Base-by-base conservation (phyloP, 768 basidiomycete genomes). In the Phaffia tasmanica region DNA sequence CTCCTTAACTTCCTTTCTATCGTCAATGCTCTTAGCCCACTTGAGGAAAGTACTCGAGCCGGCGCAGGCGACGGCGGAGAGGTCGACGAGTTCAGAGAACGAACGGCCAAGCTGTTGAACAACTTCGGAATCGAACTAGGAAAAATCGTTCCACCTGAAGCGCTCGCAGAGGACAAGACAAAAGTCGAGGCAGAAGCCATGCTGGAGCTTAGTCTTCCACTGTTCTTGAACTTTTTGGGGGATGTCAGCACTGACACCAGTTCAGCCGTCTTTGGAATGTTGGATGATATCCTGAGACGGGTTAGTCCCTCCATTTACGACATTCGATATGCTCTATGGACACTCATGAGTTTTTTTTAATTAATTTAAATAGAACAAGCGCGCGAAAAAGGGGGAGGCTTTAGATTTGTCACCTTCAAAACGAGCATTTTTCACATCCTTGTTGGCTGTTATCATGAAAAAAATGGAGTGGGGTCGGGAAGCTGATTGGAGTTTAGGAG, bases 221-320 rank as follows among this genome's bases (percentile, higher is more conserved):
- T 91, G 47, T 82, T 90, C 79, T 80, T 99, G 15, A 85, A 84
- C 19, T 92, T 97, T 79, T 80, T 98, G 78, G 86, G 86, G 11
- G 95, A 98, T 73, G 81, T 86, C 30, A 88, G 89, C 70, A 89
- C 93, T 69, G 92, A 94, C 72, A 92, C 89, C 7, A 85, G 86
- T 70, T 83, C 84, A 25, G 86, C 92, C 8, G 81, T 97, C 50
- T 89, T 92, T 72, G 85, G 88, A 3, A 78, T 95, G 64, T 78
- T 95, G 18, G 83, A 85, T 69, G 81, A 83, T 25, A 79, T 95
- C 64, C 82, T 99, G 49, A 79, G 81, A 35, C 81, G 81, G 59
- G 92, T 92, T 75, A 75, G 87, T 81, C 7, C 6, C 57, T 27
- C 29, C n/a, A n/a, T 29, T 29, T 8, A 19, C 29, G 21, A 64